Base-by-base conservation (phyloP, 495 filamentous ascomycete species). In the Patellaria atrata region DNA sequence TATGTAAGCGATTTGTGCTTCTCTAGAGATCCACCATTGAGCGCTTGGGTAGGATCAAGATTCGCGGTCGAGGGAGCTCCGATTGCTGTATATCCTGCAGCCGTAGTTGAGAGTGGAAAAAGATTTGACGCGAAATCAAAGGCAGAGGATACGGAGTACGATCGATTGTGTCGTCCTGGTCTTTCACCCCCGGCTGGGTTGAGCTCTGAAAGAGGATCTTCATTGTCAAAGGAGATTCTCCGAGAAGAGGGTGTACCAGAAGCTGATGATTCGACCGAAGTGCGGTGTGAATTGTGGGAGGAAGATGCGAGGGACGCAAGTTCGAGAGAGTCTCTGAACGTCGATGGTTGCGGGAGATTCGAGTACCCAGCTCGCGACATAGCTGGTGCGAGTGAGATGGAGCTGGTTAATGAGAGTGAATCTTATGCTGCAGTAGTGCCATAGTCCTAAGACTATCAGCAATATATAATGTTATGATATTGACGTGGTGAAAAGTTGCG, bases 1-100 rank as follows among this genome's bases (percentile, higher is more conserved):
- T 87, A 96, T 11, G 91, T 94, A 49, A 97, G 55, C 1, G 82
- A 87, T 63, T 97, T 97, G 59, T 92, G 80, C 52, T 82, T 84
- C 62, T 97, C 89, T 41, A 97, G 57, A 6, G 76, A 79, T 13
- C 57, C 68, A 38, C 52, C 55, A 21, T 70, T 64, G 5, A 61
- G 60, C 4, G 68, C 50, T 16, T 53, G 57, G 30, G 52, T 48
- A 15, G 65, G 54, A 32, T 70, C 69, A 9, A 71, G 44, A 15
- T 55, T 48, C 13, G 53, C 40, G 21, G 69, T 61, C 4, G 73
- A 70, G 2, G 83, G 70, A 7, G 75, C 73, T 15, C 83, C 83
- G 8, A 94, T 58, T 3, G 84, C 79, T 14, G 85, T 77, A 55
- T 94, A 94, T 2, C 75, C 70, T 30, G 61, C 55, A 10, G 78